These are phyloP conservation scores for Trichoderma gracile DNA, from an alignment of 2,329 filamentous ascomycete genomes.

Conservation along the genomic window DNA sequence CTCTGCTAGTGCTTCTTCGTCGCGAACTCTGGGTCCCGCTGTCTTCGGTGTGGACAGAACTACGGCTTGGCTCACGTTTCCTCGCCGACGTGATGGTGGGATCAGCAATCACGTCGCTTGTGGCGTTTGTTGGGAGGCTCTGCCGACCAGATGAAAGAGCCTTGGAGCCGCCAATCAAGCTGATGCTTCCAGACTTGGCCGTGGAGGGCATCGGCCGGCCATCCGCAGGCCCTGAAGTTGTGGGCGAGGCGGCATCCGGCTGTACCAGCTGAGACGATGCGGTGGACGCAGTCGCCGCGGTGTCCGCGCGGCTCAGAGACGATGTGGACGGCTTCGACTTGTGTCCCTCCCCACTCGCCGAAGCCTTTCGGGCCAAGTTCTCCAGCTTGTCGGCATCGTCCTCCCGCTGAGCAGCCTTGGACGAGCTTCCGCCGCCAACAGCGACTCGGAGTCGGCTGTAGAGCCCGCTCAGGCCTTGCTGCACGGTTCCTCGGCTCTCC, in stretches of 20 bases:
- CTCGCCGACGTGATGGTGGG: conserved; percentile 48
- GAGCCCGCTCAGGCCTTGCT: conserved; percentile 81
- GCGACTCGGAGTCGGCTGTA: conserved; percentile 84
- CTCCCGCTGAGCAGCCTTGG: conserved; percentile 41
- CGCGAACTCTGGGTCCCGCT: conserved; percentile 40
- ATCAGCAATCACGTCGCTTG: conserved; percentile 45
- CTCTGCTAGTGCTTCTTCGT: conserved; percentile 47
- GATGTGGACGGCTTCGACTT: conserved; percentile 45
- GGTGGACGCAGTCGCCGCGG: conserved; percentile 36
- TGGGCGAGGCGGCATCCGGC: conserved; percentile 43
- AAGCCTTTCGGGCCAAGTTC: conserved; percentile 26
- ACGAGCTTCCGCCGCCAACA: conserved; percentile 66
- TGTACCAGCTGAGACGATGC: conserved; percentile 36
- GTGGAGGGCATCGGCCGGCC: conserved; percentile 44
- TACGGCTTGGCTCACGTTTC: conserved; percentile 49
- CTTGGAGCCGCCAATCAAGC: conserved; percentile 49
- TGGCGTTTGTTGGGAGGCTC: conserved; percentile 46
- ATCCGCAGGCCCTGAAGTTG: conserved; percentile 40
- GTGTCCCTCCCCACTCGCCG: conserved; percentile 40
- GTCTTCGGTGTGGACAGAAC: conserved; percentile 47
- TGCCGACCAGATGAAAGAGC: conserved; percentile 44
- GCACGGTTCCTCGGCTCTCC: conserved; percentile 69
- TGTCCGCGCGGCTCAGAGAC: conserved; percentile 47
- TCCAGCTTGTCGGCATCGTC: conserved; percentile 21
- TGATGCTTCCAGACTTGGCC: conserved; percentile 52